A percentile compares a stretch with the other conserved stretches of the same genome.
Conservation (phyloP, 2,329 filamentous ascomycete species). For the Xylariaceae sp. region DNA sequence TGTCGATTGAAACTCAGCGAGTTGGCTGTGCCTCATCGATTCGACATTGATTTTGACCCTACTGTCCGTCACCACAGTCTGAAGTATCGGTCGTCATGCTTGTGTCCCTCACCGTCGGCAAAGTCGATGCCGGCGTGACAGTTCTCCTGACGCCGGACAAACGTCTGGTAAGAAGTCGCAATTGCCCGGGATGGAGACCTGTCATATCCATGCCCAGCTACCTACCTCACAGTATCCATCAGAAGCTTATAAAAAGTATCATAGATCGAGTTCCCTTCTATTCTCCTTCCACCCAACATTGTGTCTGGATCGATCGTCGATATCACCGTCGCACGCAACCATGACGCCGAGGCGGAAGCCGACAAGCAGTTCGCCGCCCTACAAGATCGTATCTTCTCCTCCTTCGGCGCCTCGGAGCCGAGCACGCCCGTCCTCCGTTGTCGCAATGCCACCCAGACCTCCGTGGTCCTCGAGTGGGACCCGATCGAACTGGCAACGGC, state of each 20-base stretch:
- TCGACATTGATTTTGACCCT: too few species aligned
- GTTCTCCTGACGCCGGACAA: slow-evolving; percentile 96
- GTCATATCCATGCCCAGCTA: too few species aligned
- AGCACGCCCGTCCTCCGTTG: slow-evolving; percentile 75
- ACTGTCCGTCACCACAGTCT: not conserved
- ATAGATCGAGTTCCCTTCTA: slow-evolving; percentile 99
- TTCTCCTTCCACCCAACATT: slow-evolving; percentile 92
- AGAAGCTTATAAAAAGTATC: too few species aligned
- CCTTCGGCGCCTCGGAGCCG: slow-evolving; percentile 79
- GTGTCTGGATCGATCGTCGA: slow-evolving; percentile 95
- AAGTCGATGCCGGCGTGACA: slow-evolving; percentile 97
- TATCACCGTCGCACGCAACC: slow-evolving; percentile 89
- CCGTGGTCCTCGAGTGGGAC: slow-evolving; percentile 96
- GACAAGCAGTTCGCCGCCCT: slow-evolving; percentile 73
- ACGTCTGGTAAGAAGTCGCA: slow-evolving; percentile 64
- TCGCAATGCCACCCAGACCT: slow-evolving; percentile 97
- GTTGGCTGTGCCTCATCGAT: too few species aligned
- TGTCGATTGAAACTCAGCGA: too few species aligned
- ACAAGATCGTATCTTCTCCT: slow-evolving; percentile 81
- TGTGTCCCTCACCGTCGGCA: slow-evolving; percentile 96
- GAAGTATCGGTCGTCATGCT: slow-evolving; percentile 58
- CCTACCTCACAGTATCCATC: too few species aligned
- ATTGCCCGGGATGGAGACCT: not conserved
- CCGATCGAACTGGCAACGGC: slow-evolving; percentile 89
- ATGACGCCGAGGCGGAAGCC: slow-evolving; percentile 67